A percentile compares a stretch with the other conserved stretches of the same genome.
These are phyloP conservation scores for Xylaria nigripes DNA, from an alignment of 495 filamentous ascomycete genomes.

Conservation along the genomic window DNA sequence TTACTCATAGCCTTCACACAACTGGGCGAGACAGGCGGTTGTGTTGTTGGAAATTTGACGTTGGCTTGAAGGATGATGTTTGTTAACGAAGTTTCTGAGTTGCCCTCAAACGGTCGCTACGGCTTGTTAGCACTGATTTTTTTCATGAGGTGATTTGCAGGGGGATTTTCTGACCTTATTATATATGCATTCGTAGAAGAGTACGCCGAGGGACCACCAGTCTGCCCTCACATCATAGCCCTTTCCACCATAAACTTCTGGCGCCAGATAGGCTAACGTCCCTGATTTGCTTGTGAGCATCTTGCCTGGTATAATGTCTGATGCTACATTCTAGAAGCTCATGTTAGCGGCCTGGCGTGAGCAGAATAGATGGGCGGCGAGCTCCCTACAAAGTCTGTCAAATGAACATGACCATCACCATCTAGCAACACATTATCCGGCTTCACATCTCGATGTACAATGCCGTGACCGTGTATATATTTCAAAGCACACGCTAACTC, in stretches of 20 bases:
- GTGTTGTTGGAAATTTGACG: conserved; percentile 81
- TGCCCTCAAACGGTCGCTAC: conserved; percentile 83
- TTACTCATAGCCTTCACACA: conserved; percentile 81
- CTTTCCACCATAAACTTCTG: conserved; percentile 83
- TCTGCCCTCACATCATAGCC: conserved; percentile 86
- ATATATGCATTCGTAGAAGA: conserved; percentile 98
- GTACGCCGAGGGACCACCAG: conserved; percentile 96
- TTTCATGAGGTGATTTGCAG: not conserved
- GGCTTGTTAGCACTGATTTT: conserved; percentile 15
- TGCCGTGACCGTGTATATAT: conserved; percentile 86
- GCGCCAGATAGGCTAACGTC: conserved; percentile 90
- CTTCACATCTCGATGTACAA: conserved; percentile 95
- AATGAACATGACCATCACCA: conserved; percentile 89
- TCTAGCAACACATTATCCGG: conserved; percentile 95
- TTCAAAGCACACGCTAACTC: conserved; percentile 85
- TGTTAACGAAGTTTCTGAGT: conserved; percentile 69
- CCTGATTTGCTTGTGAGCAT: conserved; percentile 90
- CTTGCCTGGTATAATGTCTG: conserved; percentile 78
- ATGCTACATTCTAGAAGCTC: conserved; percentile 75
- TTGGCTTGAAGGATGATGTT: conserved; percentile 73
- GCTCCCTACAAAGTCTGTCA: conserved; percentile 86
- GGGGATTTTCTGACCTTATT: conserved; percentile 65
- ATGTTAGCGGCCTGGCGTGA: conserved; percentile 1
- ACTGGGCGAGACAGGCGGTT: conserved; percentile 73
- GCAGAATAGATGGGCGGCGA: not conserved